Percentiles rank a stretch among this genome's conserved stretches.
Conservation (phyloP, 1,284 basidiomycete species). For the Puccinia hordei region DNA sequence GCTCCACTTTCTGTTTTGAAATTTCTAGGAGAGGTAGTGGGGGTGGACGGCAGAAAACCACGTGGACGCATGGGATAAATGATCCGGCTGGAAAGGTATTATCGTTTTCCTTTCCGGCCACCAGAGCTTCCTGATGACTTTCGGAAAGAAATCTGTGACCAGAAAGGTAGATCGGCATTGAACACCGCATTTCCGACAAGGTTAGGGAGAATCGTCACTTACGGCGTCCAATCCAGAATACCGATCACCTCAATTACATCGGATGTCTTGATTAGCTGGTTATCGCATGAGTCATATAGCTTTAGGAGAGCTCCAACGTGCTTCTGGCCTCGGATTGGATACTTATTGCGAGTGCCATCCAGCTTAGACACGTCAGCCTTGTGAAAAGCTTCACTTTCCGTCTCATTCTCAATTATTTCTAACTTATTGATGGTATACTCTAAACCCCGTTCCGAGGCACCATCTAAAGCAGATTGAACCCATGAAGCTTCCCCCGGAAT, state of each 20-base stretch:
- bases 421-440: constrained; percentile 15
- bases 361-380: constrained; percentile 24
- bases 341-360: constrained; percentile 39
- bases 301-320: constrained; percentile 44
- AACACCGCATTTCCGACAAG: background rate
- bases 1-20: background rate
- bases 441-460: constrained; percentile 30
- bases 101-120: background rate
- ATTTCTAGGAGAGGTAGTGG: constrained; percentile 11
- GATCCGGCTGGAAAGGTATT: background rate
- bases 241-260: constrained; percentile 39
- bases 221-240: constrained; percentile 48
- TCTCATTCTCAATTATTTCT: background rate
- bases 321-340: constrained; percentile 22
- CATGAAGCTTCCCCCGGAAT: constrained; percentile 48
- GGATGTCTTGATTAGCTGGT: constrained; percentile 22
- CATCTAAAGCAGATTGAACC: constrained; percentile 36
- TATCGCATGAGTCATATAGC: constrained; percentile 24
- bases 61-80: constrained; percentile 43
- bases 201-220: background rate
- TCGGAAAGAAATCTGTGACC: constrained; percentile 2
- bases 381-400: background rate
- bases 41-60: constrained; percentile 28
- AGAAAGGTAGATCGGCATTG: constrained; percentile 1
- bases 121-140: background rate